phyloP scores from a whole-genome alignment of 2,329 filamentous ascomycete genomes.

The Hypoxylon rubiginosum region DNA sequence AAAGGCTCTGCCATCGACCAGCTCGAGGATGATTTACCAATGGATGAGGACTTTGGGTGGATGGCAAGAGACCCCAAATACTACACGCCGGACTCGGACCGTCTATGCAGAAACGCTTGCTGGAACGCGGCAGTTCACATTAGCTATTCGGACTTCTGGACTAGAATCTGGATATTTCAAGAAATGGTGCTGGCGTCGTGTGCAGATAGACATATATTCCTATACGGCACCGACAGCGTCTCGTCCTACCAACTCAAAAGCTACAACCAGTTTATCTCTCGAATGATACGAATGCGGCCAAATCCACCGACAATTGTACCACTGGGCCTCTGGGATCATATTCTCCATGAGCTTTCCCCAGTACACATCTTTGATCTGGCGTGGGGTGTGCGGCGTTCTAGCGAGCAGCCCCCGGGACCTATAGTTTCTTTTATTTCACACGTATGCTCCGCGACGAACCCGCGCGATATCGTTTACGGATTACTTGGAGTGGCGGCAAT shows the following conservation, averaged over 20 bases:
- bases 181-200: conserved; percentile 8
- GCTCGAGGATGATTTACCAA: not conserved
- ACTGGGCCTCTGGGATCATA: too few species aligned
- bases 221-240: conserved; percentile 1
- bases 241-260: not conserved
- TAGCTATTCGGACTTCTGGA: conserved; percentile 1
- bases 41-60: not conserved
- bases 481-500: not conserved
- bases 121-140: not conserved
- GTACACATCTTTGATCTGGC: too few species aligned
- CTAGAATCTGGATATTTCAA: conserved; percentile 1
- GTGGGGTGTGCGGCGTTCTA: too few species aligned
- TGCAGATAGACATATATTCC: not conserved
- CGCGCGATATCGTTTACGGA: conserved; percentile 4
- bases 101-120: not conserved
- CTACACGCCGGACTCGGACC: not conserved
- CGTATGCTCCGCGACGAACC: not conserved
- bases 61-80: not conserved
- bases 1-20: not conserved
- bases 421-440: too few species aligned
- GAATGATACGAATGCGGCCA: not conserved
- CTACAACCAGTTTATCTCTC: not conserved
- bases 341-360: too few species aligned
- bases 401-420: too few species aligned
- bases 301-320: too few species aligned